Base-by-base conservation (phyloP, 2,329 filamentous ascomycete species). In the Drechslerella dactyloides region DNA sequence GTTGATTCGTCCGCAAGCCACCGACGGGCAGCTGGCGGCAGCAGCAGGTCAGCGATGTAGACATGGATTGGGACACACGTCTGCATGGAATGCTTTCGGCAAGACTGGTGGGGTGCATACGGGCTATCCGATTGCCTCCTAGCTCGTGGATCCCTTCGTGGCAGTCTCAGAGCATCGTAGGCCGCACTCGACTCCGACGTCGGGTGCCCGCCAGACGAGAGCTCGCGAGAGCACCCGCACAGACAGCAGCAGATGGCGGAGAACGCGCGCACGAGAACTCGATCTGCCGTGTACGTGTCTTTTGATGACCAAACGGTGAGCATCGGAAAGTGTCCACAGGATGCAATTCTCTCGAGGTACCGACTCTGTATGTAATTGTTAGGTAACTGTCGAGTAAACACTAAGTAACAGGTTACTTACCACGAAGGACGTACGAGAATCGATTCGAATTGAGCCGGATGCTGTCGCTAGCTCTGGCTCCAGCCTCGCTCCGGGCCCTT, bases 71-170 rank as follows among this genome's bases (percentile, higher is more conserved):
- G 52, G 53, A 48, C n/a, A 11, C 27, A 23, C n/a, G n/a, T 53
- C 54, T 69, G 57, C 58, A 58, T 57, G 58, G 65, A 69, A 58
- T 44, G 40, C 46, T 69, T 62, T 44, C 53, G 65, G 51, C 55
- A 52, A 17, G 8, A 33, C 37, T 51, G 21, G 57, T 69, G 57
- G 65, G 64, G 65, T 69, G 65, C 65, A 63, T 55, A 44, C 5
- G 13, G 17, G 11, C 27, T 8, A 33, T 4, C 27, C 3, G 8
- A 33, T 3, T 33, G 8, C 8, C 27, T 33, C 27, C 27, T 33
- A 33, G 27, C 27, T 8, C 8, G 27, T 33, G 27, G 3, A 33
- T n/a, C 27, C 27, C 27, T 33, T 8, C 27, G 8, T 3, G 27
- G 4, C 27, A 33, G 3, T 8, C 27, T 3, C 27, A 33, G 3